Evolutionary conservation across 371 early-diverging fungal species (phyloP), one percentile per base, ranked within the genome.

Genomic region (Smittium mucronatum): DNA sequence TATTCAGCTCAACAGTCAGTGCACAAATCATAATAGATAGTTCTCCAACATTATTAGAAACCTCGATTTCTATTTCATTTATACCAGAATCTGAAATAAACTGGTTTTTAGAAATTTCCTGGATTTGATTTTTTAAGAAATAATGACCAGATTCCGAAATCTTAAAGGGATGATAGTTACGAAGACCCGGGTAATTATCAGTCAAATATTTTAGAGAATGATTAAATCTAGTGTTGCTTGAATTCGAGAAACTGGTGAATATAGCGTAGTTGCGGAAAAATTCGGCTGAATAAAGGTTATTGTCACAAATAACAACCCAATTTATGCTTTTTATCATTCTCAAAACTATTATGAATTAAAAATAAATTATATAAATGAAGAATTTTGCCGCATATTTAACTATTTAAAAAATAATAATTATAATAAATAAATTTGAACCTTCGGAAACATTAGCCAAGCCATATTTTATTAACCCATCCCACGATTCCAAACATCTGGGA

Each of bases 401-500:
- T n/a, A n/a, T n/a, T n/a, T n/a, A n/a, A n/a, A n/a, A n/a, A n/a
- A n/a, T n/a, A n/a, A n/a, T n/a, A n/a, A n/a, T n/a, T n/a, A n/a
- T n/a, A n/a, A n/a, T n/a, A n/a, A n/a, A n/a, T 31, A 78, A 69
- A 30, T 36, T 57, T 0, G 47, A 26, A 29, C 77, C 78, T 31
- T 78, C 78, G 8, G 64, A 35, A 32, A 64, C 29, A 0, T 75
- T 76, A 57, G 78, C 66, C 47, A 78, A 57, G 1, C 78, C 78
- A 32, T 75, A 67, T 32, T 75, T 78, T 26, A 76, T 69, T 29
- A 78, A 59, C 1, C 78, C 78, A 0, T 75, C 64, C 78, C 78
- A 78, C 16, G 78, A 79, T 68, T 78, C 78, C 75, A 75, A 77
- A 63, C 78, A 78, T 59, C 78, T 73, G 5, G 78, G 70, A 35